These are phyloP conservation scores for Fraxinus floribunda DNA, from an alignment of 305 asterid species.

Conservation along the genomic window DNA sequence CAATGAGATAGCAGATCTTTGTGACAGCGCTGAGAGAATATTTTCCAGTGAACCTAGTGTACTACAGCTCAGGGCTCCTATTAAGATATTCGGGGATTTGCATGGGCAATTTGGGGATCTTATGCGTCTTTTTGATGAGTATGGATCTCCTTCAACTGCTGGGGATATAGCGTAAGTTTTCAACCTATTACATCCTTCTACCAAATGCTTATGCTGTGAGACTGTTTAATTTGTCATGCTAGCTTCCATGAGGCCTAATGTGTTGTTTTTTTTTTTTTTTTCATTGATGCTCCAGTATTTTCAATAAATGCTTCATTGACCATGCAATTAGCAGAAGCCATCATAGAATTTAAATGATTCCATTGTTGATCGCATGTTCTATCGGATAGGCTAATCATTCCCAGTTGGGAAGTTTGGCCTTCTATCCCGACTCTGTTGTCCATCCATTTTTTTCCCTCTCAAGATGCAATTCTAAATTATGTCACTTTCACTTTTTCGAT, in stretches of 20 bases:
- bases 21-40: constrained; percentile 94
- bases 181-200: constrained; percentile 6
- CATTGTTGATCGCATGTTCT: not conserved
- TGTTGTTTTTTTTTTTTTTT: not conserved
- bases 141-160: constrained; percentile 96
- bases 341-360: not conserved
- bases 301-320: not conserved
- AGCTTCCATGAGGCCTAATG: not conserved
- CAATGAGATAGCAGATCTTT: constrained; percentile 96
- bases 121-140: constrained; percentile 97
- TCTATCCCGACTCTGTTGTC: not conserved
- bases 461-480: not conserved
- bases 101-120: constrained; percentile 99
- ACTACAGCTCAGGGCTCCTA: constrained; percentile 93
- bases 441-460: not conserved
- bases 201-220: not conserved
- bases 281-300: constrained; percentile 8
- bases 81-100: constrained; percentile 97
- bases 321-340: constrained; percentile 7
- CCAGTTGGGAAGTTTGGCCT: not conserved
- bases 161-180: constrained; percentile 87
- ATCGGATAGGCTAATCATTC: not conserved
- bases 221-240: not conserved
- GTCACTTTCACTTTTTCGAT: not conserved
- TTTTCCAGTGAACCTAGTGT: constrained; percentile 94